Percentiles rank a stretch among this genome's conserved stretches.
Evolutionary conservation across 2,329 filamentous ascomycete genomes (phyloP).

Genomic region (Colletotrichum aenigma): DNA sequence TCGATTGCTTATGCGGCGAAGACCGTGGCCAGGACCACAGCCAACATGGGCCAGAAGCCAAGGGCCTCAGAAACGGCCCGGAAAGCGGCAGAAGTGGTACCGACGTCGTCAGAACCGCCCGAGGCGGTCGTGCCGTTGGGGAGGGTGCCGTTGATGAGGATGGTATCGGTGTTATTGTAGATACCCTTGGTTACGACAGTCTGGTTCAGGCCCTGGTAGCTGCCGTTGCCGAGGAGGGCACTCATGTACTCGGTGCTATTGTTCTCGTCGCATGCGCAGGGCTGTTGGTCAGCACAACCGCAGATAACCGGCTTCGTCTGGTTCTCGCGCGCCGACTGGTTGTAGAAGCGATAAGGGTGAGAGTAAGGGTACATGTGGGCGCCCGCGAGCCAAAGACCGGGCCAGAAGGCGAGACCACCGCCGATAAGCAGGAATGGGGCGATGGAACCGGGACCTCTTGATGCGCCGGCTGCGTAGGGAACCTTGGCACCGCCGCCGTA

Average conservation of each 20-base stretch:
- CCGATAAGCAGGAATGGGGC: constrained; percentile 56
- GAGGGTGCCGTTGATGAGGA: constrained; percentile 79
- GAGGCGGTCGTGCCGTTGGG: constrained; percentile 67
- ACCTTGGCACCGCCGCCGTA: constrained; percentile 68
- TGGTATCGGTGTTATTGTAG: constrained; percentile 56
- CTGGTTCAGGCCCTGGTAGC: constrained; percentile 56
- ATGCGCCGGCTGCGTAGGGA: constrained; percentile 63
- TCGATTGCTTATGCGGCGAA: constrained; percentile 39
- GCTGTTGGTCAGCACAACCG: constrained; percentile 57
- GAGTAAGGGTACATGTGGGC: constrained; percentile 59
- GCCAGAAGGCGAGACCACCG: constrained; percentile 61
- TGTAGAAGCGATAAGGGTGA: constrained; percentile 60
- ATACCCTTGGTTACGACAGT: constrained; percentile 63
- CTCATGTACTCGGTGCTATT: constrained; percentile 55
- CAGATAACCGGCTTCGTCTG: constrained; percentile 67
- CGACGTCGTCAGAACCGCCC: constrained; percentile 33
- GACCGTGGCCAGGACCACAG: constrained; percentile 48
- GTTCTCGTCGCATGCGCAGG: constrained; percentile 57
- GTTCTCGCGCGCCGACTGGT: constrained; percentile 50
- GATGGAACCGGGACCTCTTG: constrained; percentile 27
- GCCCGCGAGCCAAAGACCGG: constrained; percentile 63
- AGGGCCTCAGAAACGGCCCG: constrained; percentile 37
- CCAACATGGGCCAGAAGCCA: constrained; percentile 56
- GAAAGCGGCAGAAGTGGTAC: constrained; percentile 37
- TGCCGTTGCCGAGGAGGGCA: constrained; percentile 68